Base-by-base conservation (phyloP, 352 stramenopile genomes). In the Chrysophaeum taylorii region DNA sequence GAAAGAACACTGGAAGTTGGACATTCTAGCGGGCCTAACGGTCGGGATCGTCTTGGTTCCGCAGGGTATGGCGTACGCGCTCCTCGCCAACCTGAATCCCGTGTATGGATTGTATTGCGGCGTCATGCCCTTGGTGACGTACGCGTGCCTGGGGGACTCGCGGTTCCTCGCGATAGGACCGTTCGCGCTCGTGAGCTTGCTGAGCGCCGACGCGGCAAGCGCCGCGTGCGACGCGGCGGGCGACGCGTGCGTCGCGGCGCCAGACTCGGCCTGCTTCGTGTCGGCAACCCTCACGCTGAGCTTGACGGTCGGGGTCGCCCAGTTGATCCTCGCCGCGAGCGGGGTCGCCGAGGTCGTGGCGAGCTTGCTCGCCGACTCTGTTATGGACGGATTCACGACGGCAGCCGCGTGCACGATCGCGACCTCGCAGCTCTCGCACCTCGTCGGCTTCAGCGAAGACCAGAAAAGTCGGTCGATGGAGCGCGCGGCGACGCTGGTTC, bases 351-450 rank as follows among this genome's bases (percentile, higher is more conserved):
- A 57, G 45, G 84, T 92, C 60, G 75, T 96, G 41, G 88, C 85
- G 29, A 84, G 88, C 43, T 92, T 95, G 70, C 85, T 94, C 71
- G 89, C 85, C 5, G 81, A 91, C 42, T 85, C 89, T 9, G 88
- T 95, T 63, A 85, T 94, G 75, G 87, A 83, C 16, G 89, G 89
- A 50, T 96, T 96, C 75, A 92, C 91, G 45, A 90, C 86, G 29
- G 89, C 80, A 25, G 87, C 85, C 0, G 86, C 88, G 33, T 79
- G 94, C 68, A 83, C 94, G 70, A 96, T 96, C 81, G 90, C 87
- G 67, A 81, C 90, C 41, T 93, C 86, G 52, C 88, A 96, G 78
- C 76, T 89, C 35, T 85, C 85, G 39, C 87, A 91, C 69, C 84
- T 89, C 73, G 83, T 94, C 68, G 86, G 88, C 38, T 85, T 93